phyloP scores from a whole-genome alignment of 192 early-diverging fungal species.

The Linnemannia zychae region DNA sequence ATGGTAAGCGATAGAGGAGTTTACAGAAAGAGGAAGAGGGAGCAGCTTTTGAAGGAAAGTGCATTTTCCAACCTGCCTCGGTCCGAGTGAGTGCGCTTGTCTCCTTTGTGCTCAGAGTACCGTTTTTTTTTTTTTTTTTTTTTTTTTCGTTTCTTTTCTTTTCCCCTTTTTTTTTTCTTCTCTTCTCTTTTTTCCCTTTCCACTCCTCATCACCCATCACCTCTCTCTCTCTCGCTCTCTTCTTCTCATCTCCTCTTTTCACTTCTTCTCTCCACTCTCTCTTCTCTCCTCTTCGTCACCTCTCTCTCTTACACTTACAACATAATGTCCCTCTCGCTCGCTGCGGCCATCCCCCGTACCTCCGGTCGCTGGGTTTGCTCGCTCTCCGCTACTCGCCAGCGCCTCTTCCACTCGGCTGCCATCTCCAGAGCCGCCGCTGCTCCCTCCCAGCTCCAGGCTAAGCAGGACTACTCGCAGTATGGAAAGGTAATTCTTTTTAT shows the following conservation, averaged over 20 bases:
- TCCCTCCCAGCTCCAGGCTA: conserved; percentile 24
- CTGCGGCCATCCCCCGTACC: conserved; percentile 51
- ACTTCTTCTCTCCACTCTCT: neutral
- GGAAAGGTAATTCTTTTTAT: conserved; percentile 48
- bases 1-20: neutral
- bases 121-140: neutral
- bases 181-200: conserved; percentile 2
- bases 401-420: conserved; percentile 48
- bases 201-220: neutral
- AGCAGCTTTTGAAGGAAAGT: neutral
- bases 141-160: neutral
- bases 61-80: neutral
- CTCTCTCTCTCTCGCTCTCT: conserved; percentile 1
- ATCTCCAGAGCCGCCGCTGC: conserved; percentile 24
- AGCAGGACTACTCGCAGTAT: conserved; percentile 47
- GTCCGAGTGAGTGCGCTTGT: neutral
- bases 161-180: neutral
- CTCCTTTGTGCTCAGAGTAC: neutral
- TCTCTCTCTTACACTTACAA: neutral
- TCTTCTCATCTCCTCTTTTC: conserved; percentile 12
- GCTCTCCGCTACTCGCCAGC: conserved; percentile 51
- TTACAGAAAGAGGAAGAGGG: neutral
- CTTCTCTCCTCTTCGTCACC: neutral
- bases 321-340: conserved; percentile 54
- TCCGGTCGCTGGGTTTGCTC: conserved; percentile 55